Base-by-base conservation (phyloP, 495 filamentous ascomycete species). In the Penicillium steckii region DNA sequence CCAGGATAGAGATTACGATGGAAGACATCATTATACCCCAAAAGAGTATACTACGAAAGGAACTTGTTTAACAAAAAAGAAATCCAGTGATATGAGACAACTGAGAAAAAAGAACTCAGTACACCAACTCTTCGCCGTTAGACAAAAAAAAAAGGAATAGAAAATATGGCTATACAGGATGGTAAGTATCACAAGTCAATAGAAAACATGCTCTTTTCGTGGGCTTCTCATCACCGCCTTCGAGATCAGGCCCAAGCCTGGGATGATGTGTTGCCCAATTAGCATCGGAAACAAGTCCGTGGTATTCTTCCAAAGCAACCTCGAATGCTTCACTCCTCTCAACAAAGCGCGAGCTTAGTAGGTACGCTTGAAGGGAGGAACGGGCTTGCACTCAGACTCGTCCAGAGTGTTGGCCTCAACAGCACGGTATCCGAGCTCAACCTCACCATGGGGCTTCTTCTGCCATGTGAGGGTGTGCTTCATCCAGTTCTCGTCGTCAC, bases 401-500 rank as follows among this genome's bases (percentile, higher is more conserved):
- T 96, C 91, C 57, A 96, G 76, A 17, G 91, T 95, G 52, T 80
- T 80, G 56, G 77, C 78, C 50, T 87, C 82, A 51, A 96, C 91
- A 44, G 75, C 76, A 70, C 91, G 79, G 78, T 96, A 95, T 50
- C 77, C 75, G 26, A 95, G 71, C 38, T 92, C 84, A 44, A 91
- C 80, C 71, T 85, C 79, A 56, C 87, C 88, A 61, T 93, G 89
- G 38, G 87, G 85, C 65, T 85, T 68, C 86, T 90, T 91, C 82
- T 97, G 93, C 84, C 85, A 97, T 60, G 84, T 88, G 56, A 97
- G 81, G 29, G 87, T 95, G 81, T 97, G 93, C 83, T 96, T 97
- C 93, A 96, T 97, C 94, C 94, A 97, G 60, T 94, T 85, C 71
- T 82, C 75, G 66, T 97, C 93, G 66, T 97, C 89, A 75, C 93